A percentile compares a stretch with the other conserved stretches of the same genome.
Evolutionary conservation across 371 early-diverging fungal genomes (phyloP).

Genomic region (Ordospora pajunii): DNA sequence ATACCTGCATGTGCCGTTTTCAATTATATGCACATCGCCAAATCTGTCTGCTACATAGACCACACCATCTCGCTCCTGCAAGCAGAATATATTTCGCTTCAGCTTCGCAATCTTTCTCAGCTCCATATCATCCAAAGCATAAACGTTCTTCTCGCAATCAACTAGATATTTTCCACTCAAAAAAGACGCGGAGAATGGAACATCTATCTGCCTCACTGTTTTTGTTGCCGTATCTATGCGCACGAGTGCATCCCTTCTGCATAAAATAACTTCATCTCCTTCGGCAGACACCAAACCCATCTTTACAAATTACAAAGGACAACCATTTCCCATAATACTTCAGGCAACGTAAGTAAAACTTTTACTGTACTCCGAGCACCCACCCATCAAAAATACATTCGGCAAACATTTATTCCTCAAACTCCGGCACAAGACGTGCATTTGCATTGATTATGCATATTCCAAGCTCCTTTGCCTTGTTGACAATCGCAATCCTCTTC

Average conservation of each 20-base stretch:
- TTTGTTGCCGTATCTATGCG: not conserved
- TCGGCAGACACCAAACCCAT: not conserved
- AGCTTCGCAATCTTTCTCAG: not conserved
- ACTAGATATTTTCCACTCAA: not conserved
- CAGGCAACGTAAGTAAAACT: too few species aligned
- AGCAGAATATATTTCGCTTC: not conserved
- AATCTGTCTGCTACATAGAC: slow-evolving; percentile 14
- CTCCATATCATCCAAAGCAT: not conserved
- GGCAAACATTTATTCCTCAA: slow-evolving; percentile 63
- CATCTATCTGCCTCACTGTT: not conserved
- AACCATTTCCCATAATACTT: too few species aligned
- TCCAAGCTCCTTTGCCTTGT: slow-evolving; percentile 88
- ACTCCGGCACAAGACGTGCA: slow-evolving; percentile 82
- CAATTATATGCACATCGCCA: slow-evolving; percentile 15
- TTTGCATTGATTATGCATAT: slow-evolving; percentile 89
- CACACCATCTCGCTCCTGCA: not conserved
- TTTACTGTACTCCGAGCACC: too few species aligned
- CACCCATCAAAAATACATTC: not conserved
- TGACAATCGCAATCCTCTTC: slow-evolving; percentile 87
- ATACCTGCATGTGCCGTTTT: not conserved
- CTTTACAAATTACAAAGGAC: too few species aligned
- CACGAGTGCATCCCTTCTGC: not conserved
- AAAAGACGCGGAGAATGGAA: not conserved
- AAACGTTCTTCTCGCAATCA: not conserved
- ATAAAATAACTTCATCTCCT: not conserved